phyloP scores from a whole-genome alignment of 192 early-diverging fungal genomes.

The Backusella tuberculispora region DNA sequence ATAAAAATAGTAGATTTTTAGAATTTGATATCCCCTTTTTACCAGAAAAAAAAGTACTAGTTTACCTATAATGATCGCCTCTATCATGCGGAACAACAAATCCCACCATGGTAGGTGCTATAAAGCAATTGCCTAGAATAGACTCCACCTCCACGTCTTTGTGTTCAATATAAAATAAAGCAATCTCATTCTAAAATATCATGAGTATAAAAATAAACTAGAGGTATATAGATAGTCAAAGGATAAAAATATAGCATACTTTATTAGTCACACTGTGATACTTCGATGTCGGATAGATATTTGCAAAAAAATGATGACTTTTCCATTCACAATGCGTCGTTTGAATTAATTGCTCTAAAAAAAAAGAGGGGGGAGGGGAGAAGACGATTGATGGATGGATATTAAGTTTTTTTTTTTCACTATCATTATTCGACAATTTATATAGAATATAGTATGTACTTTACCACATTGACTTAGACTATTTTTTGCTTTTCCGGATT shows the following conservation, averaged over 20 bases:
- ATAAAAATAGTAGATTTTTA: neutral
- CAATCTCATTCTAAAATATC: conserved; percentile 7
- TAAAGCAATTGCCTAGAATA: conserved; percentile 10
- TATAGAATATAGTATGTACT: neutral
- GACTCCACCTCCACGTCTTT: neutral
- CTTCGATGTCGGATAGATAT: conserved; percentile 5
- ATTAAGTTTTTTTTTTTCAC: too few species aligned
- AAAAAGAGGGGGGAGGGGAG: neutral
- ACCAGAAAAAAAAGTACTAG: neutral
- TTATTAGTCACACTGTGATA: conserved; percentile 25
- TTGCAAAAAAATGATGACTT: conserved; percentile 28
- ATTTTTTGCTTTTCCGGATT: conserved; percentile 32
- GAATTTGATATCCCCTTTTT: neutral
- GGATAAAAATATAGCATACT: conserved; percentile 9
- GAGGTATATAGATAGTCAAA: neutral
- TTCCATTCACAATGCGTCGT: conserved; percentile 22
- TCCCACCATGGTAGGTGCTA: conserved; percentile 15
- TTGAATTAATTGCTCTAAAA: conserved; percentile 9
- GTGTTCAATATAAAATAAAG: conserved; percentile 12
- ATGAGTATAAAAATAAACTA: neutral
- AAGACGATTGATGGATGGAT: too few species aligned
- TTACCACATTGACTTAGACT: neutral
- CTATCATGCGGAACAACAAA: conserved; percentile 13
- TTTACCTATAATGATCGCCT: conserved; percentile 12
- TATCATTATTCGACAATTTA: neutral